Conservation (phyloP, 1,139 yeast genomes). For the Yamadazyma sp. region DNA sequence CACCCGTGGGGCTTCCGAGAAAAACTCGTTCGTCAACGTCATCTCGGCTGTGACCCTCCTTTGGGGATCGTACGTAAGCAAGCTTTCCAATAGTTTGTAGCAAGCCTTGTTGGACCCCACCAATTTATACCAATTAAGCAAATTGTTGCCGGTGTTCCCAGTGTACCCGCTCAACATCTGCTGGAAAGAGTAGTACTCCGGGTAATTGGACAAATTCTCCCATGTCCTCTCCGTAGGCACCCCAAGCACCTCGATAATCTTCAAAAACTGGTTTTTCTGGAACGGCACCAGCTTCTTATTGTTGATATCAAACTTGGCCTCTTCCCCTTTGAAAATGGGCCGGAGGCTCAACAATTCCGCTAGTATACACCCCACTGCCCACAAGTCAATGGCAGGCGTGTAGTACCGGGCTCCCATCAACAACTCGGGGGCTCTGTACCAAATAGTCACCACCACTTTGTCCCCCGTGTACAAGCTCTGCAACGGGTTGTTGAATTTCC, state of each 20-base stretch:
- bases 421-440: slow-evolving; percentile 97
- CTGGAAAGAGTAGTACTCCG: slow-evolving; percentile 69
- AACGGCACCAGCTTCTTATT: slow-evolving; percentile 90
- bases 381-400: slow-evolving; percentile 90
- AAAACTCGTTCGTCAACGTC: slow-evolving; percentile 76
- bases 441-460: slow-evolving; percentile 95
- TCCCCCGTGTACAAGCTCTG: slow-evolving; percentile 93
- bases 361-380: slow-evolving; percentile 97
- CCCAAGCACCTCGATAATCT: slow-evolving; percentile 87
- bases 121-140: slow-evolving; percentile 81
- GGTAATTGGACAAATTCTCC: slow-evolving; percentile 78
- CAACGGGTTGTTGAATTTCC: slow-evolving; percentile 84
- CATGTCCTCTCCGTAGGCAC: slow-evolving; percentile 75
- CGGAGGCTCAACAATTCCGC: slow-evolving; percentile 87
- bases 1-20: slow-evolving; percentile 66
- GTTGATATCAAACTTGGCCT: slow-evolving; percentile 80
- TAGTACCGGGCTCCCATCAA: slow-evolving; percentile 90
- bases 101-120: slow-evolving; percentile 73
- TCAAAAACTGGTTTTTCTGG: slow-evolving; percentile 87
- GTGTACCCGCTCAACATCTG: slow-evolving; percentile 44
- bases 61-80: slow-evolving; percentile 85
- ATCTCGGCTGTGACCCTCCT: slow-evolving; percentile 67
- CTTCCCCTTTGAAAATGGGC: slow-evolving; percentile 97
- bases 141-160: slow-evolving; percentile 63
- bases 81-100: slow-evolving; percentile 57